Conservation (phyloP, 2,329 filamentous ascomycete species). For the Arthrobotrys megalospora region DNA sequence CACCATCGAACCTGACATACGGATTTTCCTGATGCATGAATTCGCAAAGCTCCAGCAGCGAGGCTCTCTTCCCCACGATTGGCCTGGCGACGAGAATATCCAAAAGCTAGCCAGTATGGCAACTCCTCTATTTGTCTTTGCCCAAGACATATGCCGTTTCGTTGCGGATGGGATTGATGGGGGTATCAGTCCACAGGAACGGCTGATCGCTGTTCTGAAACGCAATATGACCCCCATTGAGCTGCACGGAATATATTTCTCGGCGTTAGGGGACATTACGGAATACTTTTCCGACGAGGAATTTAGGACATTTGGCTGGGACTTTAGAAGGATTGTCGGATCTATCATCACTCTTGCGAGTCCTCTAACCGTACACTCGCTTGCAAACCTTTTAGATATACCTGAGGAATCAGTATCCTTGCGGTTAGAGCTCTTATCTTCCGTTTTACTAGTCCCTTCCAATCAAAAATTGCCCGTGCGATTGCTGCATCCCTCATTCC, state of each 20-base stretch:
- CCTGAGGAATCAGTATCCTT: background rate
- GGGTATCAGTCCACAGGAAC: conserved; percentile 27
- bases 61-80: conserved; percentile 21
- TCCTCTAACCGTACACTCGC: conserved; percentile 1
- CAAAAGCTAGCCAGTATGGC: conserved; percentile 60
- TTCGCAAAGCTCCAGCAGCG: conserved; percentile 53
- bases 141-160: conserved; percentile 64
- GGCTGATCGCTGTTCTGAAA: conserved; percentile 16
- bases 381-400: conserved; percentile 20
- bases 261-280: background rate
- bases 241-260: conserved; percentile 20
- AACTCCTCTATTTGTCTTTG: conserved; percentile 64
- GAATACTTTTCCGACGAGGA: background rate
- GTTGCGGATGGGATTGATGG: conserved; percentile 43
- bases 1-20: conserved; percentile 65
- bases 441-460: background rate
- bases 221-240: background rate
- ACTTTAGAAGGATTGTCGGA: conserved; percentile 7
- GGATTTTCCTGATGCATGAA: conserved; percentile 61
- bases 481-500: conserved; percentile 31
- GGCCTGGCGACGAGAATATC: conserved; percentile 61
- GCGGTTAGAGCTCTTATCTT: conserved; percentile 12
- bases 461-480: conserved; percentile 4
- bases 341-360: conserved; percentile 7
- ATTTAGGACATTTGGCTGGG: background rate